These are phyloP conservation scores for Didymella glomerata DNA, from an alignment of 2,329 filamentous ascomycete genomes.

Conservation along the genomic window DNA sequence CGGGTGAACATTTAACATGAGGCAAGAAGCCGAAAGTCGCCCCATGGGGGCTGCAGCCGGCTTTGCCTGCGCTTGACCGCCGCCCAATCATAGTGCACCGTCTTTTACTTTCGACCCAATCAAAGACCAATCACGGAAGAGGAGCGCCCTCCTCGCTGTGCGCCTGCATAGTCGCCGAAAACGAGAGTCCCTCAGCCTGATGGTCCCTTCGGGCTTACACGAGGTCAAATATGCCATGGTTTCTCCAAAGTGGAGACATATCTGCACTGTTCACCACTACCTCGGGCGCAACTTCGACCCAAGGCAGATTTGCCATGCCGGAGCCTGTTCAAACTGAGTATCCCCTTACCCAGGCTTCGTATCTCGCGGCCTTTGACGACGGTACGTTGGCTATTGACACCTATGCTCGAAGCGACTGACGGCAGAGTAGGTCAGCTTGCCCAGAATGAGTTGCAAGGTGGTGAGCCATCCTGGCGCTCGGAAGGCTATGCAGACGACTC, in stretches of 20 bases:
- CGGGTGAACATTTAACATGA: not conserved
- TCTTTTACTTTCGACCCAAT: not conserved
- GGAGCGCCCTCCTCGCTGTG: not conserved
- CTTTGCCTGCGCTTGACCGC: too few relatives aligned
- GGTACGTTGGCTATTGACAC: not conserved
- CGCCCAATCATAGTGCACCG: too few relatives aligned
- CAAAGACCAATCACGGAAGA: not conserved
- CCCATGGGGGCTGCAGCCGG: not conserved
- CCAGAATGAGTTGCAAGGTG: constrained; percentile 15
- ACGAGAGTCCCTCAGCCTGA: not conserved
- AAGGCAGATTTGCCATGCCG: not conserved
- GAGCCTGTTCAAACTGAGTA: constrained; percentile 5
- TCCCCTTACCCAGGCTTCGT: constrained; percentile 17
- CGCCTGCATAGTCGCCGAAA: not conserved
- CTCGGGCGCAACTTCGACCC: too few relatives aligned
- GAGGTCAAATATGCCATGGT: not conserved
- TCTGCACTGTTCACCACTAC: not conserved
- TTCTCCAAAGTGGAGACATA: not conserved
- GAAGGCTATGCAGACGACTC: constrained; percentile 19
- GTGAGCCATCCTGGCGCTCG: constrained; percentile 16
- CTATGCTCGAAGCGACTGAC: not conserved
- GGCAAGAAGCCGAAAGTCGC: not conserved
- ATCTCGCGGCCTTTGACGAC: constrained; percentile 21
- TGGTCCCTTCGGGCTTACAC: not conserved
- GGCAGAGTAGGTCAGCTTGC: constrained; percentile 7